A percentile compares a stretch with the other conserved stretches of the same genome.
Evolutionary conservation across 768 basidiomycete species (phyloP).

Genomic region (Arthromyces matolae): DNA sequence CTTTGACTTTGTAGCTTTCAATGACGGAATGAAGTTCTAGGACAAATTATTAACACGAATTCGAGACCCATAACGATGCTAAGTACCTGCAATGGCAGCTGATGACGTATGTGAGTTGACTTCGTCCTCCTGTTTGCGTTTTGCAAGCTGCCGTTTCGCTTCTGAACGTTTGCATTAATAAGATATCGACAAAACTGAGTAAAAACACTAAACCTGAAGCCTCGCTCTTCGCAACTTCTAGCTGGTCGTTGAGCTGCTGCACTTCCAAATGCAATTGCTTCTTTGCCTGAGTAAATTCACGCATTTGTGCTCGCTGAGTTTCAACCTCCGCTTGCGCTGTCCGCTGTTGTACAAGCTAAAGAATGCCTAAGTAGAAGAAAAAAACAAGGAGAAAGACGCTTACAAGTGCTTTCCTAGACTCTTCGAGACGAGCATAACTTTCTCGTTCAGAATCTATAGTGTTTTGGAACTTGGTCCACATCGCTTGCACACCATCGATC

Average conservation of each 20-base stretch:
- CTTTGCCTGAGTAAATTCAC: slow-evolving; percentile 54
- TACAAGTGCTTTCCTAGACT: slow-evolving; percentile 68
- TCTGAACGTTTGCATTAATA: slow-evolving; percentile 32
- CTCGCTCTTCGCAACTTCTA: slow-evolving; percentile 59
- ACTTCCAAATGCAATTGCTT: slow-evolving; percentile 57
- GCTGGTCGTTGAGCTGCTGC: slow-evolving; percentile 47
- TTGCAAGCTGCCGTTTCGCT: slow-evolving; percentile 55
- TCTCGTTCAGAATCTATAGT: slow-evolving; percentile 57
- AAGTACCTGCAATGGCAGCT: slow-evolving; percentile 53
- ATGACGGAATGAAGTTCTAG: slow-evolving; percentile 62
- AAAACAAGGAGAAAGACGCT: slow-evolving; percentile 19
- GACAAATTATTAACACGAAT: background rate
- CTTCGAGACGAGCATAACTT: slow-evolving; percentile 61
- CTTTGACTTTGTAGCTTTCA: slow-evolving; percentile 63
- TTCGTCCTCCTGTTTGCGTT: slow-evolving; percentile 60
- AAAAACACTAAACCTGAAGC: slow-evolving; percentile 43
- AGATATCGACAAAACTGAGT: background rate
- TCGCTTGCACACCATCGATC: slow-evolving; percentile 56
- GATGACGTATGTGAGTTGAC: slow-evolving; percentile 55
- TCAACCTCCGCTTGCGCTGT: slow-evolving; percentile 64
- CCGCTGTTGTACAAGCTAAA: slow-evolving; percentile 63
- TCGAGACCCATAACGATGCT: background rate
- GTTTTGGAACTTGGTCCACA: slow-evolving; percentile 65
- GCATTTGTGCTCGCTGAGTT: slow-evolving; percentile 55
- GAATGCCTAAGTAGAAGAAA: background rate